phyloP scores from a whole-genome alignment of 75 land plant genomes.

The Chamaecyparis obtusa region DNA sequence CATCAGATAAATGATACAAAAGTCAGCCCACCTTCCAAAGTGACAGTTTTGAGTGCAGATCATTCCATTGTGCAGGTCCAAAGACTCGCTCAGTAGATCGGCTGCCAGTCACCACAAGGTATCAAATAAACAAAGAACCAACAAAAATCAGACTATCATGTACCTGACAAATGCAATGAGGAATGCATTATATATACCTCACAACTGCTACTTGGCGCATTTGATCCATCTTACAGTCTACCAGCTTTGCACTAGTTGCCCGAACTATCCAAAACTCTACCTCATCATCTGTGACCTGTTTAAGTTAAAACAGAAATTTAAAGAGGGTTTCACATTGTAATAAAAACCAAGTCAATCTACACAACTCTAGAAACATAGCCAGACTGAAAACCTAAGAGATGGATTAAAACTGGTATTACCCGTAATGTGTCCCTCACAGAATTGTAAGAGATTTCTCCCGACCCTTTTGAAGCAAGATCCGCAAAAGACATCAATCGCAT shows the following conservation, averaged over 20 bases:
- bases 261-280: conserved; percentile 92
- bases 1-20: neutral
- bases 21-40: conserved; percentile 78
- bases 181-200: conserved; percentile 37
- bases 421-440: conserved; percentile 71
- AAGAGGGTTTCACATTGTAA: neutral
- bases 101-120: conserved; percentile 36
- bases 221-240: conserved; percentile 97
- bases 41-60: conserved; percentile 57
- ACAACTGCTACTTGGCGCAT: conserved; percentile 78
- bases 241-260: conserved; percentile 79
- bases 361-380: conserved; percentile 6
- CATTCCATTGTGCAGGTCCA: conserved; percentile 78
- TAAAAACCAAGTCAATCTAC: neutral
- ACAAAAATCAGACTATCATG: neutral
- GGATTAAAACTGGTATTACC: conserved; percentile 31
- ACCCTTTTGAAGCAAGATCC: conserved; percentile 70
- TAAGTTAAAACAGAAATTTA: neutral
- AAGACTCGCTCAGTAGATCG: conserved; percentile 81
- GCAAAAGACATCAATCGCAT: conserved; percentile 92
- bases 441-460: conserved; percentile 73
- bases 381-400: neutral
- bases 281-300: conserved; percentile 83
- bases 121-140: neutral
- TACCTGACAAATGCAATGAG: neutral